Conservation (phyloP, 306 rosid genomes). For the Cucurbita argyrosperma region DNA sequence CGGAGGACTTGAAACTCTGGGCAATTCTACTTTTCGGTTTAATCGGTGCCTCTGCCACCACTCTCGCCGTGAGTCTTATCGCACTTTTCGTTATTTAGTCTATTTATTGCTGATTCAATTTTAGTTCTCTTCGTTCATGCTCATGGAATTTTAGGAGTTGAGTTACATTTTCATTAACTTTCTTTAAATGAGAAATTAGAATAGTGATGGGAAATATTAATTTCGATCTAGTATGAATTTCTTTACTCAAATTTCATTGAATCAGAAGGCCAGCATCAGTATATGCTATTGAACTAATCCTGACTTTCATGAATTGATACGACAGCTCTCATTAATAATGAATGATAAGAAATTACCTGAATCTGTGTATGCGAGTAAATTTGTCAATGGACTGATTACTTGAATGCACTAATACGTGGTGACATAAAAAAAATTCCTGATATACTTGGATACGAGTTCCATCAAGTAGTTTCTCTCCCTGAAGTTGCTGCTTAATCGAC, state of each 20-base stretch:
- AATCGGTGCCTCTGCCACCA: slow-evolving; percentile 81
- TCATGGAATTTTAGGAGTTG: too few relatives aligned
- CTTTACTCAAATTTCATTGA: background rate
- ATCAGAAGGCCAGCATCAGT: background rate
- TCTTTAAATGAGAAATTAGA: background rate
- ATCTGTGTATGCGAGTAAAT: background rate
- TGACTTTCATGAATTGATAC: background rate
- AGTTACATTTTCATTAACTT: too few relatives aligned
- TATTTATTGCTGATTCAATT: background rate
- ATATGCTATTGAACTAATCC: background rate
- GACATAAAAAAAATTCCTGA: background rate
- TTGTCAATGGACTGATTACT: background rate
- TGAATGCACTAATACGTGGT: too few relatives aligned
- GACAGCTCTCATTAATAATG: background rate
- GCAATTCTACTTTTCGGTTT: slow-evolving; percentile 66
- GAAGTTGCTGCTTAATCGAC: background rate
- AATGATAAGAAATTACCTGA: background rate
- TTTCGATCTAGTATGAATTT: background rate
- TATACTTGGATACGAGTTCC: background rate
- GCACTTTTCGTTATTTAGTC: background rate
- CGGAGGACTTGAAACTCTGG: slow-evolving; percentile 43
- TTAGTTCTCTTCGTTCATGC: too few relatives aligned
- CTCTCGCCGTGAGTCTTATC: slow-evolving; percentile 50
- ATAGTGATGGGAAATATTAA: background rate
- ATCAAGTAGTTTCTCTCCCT: background rate